Evolutionary conservation across 352 stramenopile species (phyloP).

Genomic region (Phytophthora hibernalis): DNA sequence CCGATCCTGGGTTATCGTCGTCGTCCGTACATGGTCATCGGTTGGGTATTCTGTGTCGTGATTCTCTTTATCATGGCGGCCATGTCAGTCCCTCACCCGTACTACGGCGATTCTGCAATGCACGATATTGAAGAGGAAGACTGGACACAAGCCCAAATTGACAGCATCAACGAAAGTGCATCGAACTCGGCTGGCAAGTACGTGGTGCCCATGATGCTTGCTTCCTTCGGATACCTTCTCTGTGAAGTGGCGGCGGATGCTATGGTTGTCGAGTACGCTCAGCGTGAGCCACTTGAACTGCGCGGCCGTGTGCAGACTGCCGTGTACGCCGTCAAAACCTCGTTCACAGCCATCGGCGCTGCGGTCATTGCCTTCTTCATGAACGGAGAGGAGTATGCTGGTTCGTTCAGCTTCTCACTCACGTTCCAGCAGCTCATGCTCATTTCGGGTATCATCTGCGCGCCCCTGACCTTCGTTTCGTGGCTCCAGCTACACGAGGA

Average conservation of each 20-base stretch:
- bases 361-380: constrained; percentile 54
- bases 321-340: constrained; percentile 53
- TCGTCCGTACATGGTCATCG: constrained; percentile 60
- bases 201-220: constrained; percentile 66
- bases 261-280: constrained; percentile 62
- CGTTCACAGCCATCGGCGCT: constrained; percentile 47
- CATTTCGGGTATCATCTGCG: constrained; percentile 41
- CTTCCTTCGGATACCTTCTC: constrained; percentile 60
- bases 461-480: constrained; percentile 44
- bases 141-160: constrained; percentile 42
- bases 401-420: constrained; percentile 50
- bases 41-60: constrained; percentile 50
- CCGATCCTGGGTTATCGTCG: constrained; percentile 61
- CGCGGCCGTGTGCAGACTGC: constrained; percentile 55
- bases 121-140: constrained; percentile 41
- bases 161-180: constrained; percentile 42
- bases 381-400: constrained; percentile 57
- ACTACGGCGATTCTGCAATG: constrained; percentile 48
- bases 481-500: constrained; percentile 51
- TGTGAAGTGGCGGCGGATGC: constrained; percentile 62
- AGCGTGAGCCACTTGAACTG: constrained; percentile 55
- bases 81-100: constrained; percentile 42
- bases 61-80: constrained; percentile 53
- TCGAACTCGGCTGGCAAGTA: constrained; percentile 47
- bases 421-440: constrained; percentile 54